Conservation (phyloP, 2,329 filamentous ascomycete species). For the Beauveria sp. region DNA sequence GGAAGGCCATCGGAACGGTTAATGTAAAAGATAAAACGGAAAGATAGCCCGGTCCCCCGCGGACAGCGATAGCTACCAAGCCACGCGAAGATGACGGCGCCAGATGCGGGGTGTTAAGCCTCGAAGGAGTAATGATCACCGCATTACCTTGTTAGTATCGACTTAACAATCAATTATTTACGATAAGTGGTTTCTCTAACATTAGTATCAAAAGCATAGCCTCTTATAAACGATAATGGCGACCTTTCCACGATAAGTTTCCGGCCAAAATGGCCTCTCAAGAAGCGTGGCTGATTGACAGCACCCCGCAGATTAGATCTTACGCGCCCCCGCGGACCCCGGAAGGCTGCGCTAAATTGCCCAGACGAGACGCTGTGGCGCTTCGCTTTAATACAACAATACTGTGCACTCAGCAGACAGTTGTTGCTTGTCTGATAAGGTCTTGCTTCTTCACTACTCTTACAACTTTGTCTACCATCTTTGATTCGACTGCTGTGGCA, state of each 20-base stretch:
- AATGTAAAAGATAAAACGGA: neutral
- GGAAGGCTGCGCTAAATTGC: neutral
- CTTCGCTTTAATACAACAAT: neutral
- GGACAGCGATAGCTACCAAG: neutral
- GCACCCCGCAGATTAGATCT: neutral
- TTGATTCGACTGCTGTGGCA: neutral
- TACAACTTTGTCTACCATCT: neutral
- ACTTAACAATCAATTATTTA: neutral
- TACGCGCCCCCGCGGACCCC: neutral
- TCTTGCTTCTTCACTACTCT: neutral
- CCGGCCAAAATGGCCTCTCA: neutral
- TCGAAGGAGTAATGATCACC: neutral
- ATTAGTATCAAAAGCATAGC: neutral
- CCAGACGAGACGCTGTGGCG: neutral
- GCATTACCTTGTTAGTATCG: neutral
- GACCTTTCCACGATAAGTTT: neutral
- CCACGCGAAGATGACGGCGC: neutral
- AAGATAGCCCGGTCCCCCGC: neutral
- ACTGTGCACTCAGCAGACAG: neutral
- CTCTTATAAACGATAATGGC: neutral
- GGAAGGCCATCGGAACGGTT: neutral
- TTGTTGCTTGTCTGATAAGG: neutral
- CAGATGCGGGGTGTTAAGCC: neutral
- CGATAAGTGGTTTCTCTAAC: neutral
- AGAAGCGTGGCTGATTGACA: neutral